Evolutionary conservation across 202 grass and related monocot species (phyloP).

Genomic region (Schoenoplectus tabernaemontani): DNA sequence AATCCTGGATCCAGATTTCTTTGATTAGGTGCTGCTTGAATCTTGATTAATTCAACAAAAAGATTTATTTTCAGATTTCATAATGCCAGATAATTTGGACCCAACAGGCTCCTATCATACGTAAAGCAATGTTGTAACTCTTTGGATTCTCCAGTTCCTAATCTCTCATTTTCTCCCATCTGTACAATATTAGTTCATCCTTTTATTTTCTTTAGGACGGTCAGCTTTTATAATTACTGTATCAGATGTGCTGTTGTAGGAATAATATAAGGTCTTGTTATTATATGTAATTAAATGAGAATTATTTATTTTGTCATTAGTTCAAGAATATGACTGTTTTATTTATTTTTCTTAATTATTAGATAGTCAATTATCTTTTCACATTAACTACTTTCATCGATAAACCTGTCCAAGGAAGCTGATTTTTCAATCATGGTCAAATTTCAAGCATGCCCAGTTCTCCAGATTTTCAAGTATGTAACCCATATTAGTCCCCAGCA

Average conservation of each 20-base stretch:
- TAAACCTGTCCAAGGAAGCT: background rate
- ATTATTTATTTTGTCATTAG: background rate
- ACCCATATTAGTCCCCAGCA: background rate
- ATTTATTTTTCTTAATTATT: background rate
- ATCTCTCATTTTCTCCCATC: background rate
- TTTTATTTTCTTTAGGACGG: no score
- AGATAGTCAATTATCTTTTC: background rate
- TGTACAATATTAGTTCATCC: background rate
- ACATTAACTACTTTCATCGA: background rate
- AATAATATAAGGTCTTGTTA: background rate
- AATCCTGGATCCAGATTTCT: background rate
- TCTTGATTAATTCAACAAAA: background rate
- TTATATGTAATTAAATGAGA: background rate
- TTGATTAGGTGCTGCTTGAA: background rate
- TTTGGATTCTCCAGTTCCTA: background rate
- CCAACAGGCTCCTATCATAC: background rate
- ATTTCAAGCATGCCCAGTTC: background rate
- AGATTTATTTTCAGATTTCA: background rate
- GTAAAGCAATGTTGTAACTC: background rate
- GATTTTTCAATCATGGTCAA: background rate
- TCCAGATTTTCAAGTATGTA: background rate
- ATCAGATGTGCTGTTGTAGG: no score
- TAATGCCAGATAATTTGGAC: background rate
- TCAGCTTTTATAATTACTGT: no score
- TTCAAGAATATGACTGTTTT: background rate